Base-by-base conservation (phyloP, 2,329 filamentous ascomycete species). In the Cladobotryum protrusum region DNA sequence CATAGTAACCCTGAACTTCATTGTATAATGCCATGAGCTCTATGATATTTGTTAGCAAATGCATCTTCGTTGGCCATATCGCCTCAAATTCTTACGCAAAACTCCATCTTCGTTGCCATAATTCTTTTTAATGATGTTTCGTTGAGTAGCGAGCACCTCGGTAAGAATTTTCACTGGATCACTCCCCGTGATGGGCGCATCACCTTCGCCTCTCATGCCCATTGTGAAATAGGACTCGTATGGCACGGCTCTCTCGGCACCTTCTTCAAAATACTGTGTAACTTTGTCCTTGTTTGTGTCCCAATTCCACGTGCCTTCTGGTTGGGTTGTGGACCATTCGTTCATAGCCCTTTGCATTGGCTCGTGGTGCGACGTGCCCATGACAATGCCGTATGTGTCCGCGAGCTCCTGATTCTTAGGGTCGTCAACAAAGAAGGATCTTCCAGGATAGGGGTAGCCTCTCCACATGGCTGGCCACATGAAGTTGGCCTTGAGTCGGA, bases 391-490 rank as follows among this genome's bases (percentile, higher is more conserved):
- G 52, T 82, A 85, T 48, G 77, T 74, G 49, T 86, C 78, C 0
- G 82, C 82, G 4, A 81, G 69, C 3, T 72, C 70, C 53, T 82
- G 77, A 43, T 78, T 85, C 6, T 72, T 66, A 0, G 74, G 68
- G 46, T 86, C 82, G 44, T 85, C 82, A 0, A 79, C 74, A 56
- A 81, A 79, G 65, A 86, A 85, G 54, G 78, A 79, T 34, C 75
- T 74, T 8, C 72, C 72, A 0, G 72, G 73, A 3, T 67, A 67
- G 2, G 72, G 72, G 35, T 69, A 71, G 12, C 66, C 70, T 5
- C 76, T 74, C 80, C 82, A 86, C 75, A 81, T 81, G 0, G 82
- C 81, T 0, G 82, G 83, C 83, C 83, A 86, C 47, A 86, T 67
- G 55, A 83, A 85, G 59, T 86, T 86, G 2, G 80, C 63, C 59